Conservation (phyloP, 1,284 basidiomycete genomes). For the Gastroboletus turbinatus region DNA sequence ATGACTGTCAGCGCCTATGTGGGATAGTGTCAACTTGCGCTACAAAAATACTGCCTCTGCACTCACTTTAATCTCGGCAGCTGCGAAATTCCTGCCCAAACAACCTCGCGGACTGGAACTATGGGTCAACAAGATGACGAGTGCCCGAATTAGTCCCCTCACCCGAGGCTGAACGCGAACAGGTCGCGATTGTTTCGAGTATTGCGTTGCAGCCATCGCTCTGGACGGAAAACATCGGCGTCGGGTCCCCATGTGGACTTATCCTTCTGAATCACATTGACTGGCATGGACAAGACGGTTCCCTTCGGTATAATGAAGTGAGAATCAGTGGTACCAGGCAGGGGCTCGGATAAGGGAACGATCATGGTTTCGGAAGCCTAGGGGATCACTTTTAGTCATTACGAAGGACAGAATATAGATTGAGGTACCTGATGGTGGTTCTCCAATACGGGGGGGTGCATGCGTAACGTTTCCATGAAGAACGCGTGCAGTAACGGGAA, state of each 20-base stretch:
- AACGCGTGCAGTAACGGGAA: slow-evolving; percentile 55
- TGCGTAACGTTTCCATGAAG: slow-evolving; percentile 54
- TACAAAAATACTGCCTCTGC: neutral
- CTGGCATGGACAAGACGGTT: slow-evolving; percentile 51
- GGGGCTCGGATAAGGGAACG: slow-evolving; percentile 50
- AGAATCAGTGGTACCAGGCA: slow-evolving; percentile 42
- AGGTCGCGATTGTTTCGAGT: slow-evolving; percentile 41
- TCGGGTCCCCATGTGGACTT: slow-evolving; percentile 56
- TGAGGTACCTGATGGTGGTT: slow-evolving; percentile 54
- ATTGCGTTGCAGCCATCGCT: slow-evolving; percentile 52
- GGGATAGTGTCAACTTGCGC: slow-evolving; percentile 3
- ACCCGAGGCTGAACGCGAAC: slow-evolving; percentile 59
- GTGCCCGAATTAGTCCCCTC: slow-evolving; percentile 12
- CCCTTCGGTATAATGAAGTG: slow-evolving; percentile 53
- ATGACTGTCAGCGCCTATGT: slow-evolving; percentile 45
- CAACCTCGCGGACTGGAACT: slow-evolving; percentile 52
- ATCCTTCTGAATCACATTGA: slow-evolving; percentile 58
- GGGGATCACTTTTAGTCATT: neutral
- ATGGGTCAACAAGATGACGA: slow-evolving; percentile 6
- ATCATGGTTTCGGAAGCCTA: slow-evolving; percentile 48
- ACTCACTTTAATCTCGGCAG: slow-evolving; percentile 54
- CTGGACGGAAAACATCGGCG: slow-evolving; percentile 53
- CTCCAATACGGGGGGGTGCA: slow-evolving; percentile 59
- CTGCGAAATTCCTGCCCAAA: slow-evolving; percentile 54
- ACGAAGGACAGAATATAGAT: neutral